Base-by-base conservation (phyloP, 345 rosid genomes). In the Heritiera littoralis region DNA sequence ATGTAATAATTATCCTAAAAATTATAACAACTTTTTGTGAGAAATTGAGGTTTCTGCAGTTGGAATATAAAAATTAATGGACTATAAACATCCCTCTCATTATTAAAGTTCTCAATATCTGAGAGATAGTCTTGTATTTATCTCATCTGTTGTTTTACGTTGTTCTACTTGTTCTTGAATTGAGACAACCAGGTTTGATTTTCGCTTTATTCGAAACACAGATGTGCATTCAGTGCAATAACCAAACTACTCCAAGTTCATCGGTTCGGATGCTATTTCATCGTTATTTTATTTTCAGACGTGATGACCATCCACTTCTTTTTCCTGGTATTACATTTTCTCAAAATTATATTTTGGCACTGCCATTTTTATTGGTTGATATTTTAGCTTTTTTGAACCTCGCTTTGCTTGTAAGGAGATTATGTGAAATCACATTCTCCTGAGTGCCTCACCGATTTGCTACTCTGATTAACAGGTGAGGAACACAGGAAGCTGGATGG, bases 401-500 rank as follows among this genome's bases (percentile, higher is more conserved):
- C 55, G 11, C 18, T 7, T 65, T 43, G 9, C 45, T 10, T 64
- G 15, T 17, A 61, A 65, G 8, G 61, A 45, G 55, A 58, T 73
- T 6, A 54, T 43, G 48, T 67, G 61, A 54, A 72, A 72, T 54
- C 76, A 54, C 7, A 17, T 35, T 54, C 35, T 35, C 60, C 30
- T 0, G 64, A 72, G 49, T 49, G 10, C 30, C 64, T 72, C 49
- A 72, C 35, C 18, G 0, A 3, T n/a, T 9, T 64, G 52, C 15
- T 61, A 14, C 48, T 79, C 58, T 48, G 20, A 28, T 51, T 74
- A 28, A 81, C 91, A 95, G 99, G 98, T 95, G 56, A 85, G 83
- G 70, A 93, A 92, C 79, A 92, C 92, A 10, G 98, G 98, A 83
- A 95, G 99, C 80, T 95, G 99, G 99, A 95, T 93, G 99, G 99